Evolutionary conservation across 768 basidiomycete species (phyloP).

Genomic region (Phlebiopsis gigantea): DNA sequence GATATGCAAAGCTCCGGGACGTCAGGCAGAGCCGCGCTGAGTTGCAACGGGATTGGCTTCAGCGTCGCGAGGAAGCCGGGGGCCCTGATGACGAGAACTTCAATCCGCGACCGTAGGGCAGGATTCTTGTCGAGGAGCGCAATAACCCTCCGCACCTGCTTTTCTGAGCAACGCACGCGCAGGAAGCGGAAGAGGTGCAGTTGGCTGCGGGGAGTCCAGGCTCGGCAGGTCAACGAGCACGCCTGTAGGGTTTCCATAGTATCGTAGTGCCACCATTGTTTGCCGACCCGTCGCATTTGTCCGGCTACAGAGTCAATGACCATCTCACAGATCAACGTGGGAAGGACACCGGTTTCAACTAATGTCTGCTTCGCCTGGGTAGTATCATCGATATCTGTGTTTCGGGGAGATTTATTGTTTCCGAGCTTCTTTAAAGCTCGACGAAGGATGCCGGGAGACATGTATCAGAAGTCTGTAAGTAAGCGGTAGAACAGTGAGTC

Average conservation of each 20-base stretch:
- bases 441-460: not conserved
- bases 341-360: not conserved
- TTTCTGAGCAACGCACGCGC: not conserved
- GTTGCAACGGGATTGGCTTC: not conserved
- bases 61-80: too few relatives aligned
- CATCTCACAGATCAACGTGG: not conserved
- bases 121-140: not conserved
- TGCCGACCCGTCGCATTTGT: not conserved
- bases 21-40: not conserved
- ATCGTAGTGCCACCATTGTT: not conserved
- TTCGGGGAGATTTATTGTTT: too few relatives aligned
- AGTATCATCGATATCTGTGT: too few relatives aligned
- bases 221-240: not conserved
- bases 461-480: too few relatives aligned
- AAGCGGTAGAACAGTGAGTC: too few relatives aligned
- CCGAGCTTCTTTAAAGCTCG: not conserved
- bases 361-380: too few relatives aligned
- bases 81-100: not conserved
- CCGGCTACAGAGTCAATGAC: not conserved
- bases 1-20: not conserved
- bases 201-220: not conserved
- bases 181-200: not conserved
- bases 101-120: not conserved
- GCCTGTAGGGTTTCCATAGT: not conserved
- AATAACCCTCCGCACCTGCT: not conserved